Evolutionary conservation across 2,329 filamentous ascomycete genomes (phyloP).

Genomic region (Metarhizium sp.): DNA sequence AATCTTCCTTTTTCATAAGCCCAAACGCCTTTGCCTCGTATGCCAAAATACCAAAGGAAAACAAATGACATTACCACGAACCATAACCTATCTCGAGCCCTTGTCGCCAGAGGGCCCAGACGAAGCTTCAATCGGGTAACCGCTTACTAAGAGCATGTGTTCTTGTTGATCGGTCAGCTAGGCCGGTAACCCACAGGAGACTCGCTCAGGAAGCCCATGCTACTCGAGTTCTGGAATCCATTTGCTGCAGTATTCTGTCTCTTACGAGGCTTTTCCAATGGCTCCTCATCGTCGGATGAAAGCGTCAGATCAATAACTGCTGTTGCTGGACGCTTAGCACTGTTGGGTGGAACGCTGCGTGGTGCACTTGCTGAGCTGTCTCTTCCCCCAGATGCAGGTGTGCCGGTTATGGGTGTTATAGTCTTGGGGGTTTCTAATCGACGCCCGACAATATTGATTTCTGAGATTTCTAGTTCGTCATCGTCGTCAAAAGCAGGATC

Average conservation of each 20-base stretch:
- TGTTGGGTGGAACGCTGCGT: constrained; percentile 23
- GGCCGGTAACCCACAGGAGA: constrained; percentile 13
- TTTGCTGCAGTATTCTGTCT: constrained; percentile 28
- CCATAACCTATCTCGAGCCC: not conserved
- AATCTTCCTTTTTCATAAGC: constrained; percentile 15
- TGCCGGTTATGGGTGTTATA: constrained; percentile 24
- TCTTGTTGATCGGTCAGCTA: not conserved
- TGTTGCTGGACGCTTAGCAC: constrained; percentile 38
- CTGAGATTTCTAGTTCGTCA: constrained; percentile 42
- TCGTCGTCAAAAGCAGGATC: constrained; percentile 27
- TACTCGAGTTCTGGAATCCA: constrained; percentile 10
- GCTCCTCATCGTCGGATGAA: constrained; percentile 44
- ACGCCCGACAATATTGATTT: constrained; percentile 27
- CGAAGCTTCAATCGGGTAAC: not conserved
- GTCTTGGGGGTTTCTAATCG: constrained; percentile 27
- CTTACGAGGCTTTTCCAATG: constrained; percentile 36
- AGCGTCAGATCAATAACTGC: constrained; percentile 52
- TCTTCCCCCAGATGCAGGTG: constrained; percentile 26
- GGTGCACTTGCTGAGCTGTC: constrained; percentile 27
- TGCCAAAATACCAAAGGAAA: constrained; percentile 6
- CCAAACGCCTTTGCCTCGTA: constrained; percentile 13
- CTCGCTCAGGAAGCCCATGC: constrained; percentile 13
- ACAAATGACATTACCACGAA: not conserved
- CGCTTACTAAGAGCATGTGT: not conserved
- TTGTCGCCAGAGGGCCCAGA: not conserved